A percentile compares a stretch with the other conserved stretches of the same genome.
Evolutionary conservation across 1,139 yeast genomes (phyloP).

Genomic region (Pichiaceae sp.): DNA sequence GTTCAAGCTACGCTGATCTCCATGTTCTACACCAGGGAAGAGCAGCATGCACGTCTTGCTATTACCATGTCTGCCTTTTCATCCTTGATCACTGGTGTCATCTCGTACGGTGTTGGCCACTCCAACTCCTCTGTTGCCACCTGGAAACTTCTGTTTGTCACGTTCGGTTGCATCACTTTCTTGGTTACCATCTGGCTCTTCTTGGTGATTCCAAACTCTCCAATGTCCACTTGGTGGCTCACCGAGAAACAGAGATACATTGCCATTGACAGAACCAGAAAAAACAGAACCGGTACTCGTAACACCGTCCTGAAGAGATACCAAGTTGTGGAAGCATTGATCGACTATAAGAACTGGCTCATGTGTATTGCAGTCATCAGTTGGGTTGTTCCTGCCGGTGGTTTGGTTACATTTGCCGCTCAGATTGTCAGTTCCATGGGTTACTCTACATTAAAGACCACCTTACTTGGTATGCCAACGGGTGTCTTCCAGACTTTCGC

Average conservation of each 20-base stretch:
- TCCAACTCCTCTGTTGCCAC: neutral
- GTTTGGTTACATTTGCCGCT: conserved; percentile 32
- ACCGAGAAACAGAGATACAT: conserved; percentile 19
- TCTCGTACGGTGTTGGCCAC: neutral
- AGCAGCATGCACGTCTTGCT: neutral
- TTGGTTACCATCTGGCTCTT: conserved; percentile 2
- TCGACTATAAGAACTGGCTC: neutral
- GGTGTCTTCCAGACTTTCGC: conserved; percentile 5
- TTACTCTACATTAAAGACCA: conserved; percentile 29
- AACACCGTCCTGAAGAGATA: conserved; percentile 24
- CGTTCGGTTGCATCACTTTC: conserved; percentile 9
- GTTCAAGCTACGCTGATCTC: conserved; percentile 44
- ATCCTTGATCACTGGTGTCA: neutral
- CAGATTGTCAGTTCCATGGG: conserved; percentile 38
- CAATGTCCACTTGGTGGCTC: conserved; percentile 5
- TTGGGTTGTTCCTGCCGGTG: conserved; percentile 6
- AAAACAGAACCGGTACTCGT: conserved; percentile 24
- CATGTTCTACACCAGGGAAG: conserved; percentile 39
- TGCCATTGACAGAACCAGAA: conserved; percentile 25
- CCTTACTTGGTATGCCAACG: conserved; percentile 41
- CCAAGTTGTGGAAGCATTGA: conserved; percentile 24
- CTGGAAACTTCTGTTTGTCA: neutral
- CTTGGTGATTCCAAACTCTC: conserved; percentile 6
- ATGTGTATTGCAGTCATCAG: neutral
- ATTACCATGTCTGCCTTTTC: neutral